These are phyloP conservation scores for Phycomyces nitens DNA, from an alignment of 192 early-diverging fungal genomes.

Conservation along the genomic window DNA sequence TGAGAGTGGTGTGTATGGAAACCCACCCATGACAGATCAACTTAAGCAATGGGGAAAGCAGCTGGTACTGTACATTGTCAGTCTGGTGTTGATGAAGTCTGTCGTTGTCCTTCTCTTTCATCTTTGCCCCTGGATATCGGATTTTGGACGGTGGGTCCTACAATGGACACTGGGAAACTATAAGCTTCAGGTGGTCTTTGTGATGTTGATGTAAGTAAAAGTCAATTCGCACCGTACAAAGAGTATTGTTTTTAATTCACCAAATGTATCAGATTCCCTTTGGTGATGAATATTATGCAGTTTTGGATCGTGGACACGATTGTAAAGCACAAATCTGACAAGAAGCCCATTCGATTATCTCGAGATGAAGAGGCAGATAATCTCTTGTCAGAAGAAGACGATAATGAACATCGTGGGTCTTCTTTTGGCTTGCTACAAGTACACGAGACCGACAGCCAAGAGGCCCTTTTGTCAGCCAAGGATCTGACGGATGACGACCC, in stretches of 20 bases:
- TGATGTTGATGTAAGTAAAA: conserved; percentile 59
- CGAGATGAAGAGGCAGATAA: conserved; percentile 5
- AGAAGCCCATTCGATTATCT: background rate
- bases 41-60: conserved; percentile 62
- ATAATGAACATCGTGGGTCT: background rate
- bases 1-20: conserved; percentile 68
- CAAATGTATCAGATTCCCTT: conserved; percentile 48
- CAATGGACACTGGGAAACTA: conserved; percentile 55
- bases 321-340: conserved; percentile 50
- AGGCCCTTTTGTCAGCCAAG: background rate
- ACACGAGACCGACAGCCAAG: background rate
- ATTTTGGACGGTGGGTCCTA: conserved; percentile 62
- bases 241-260: background rate
- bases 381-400: background rate
- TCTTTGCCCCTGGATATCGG: conserved; percentile 62
- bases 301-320: conserved; percentile 67
- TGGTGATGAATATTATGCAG: conserved; percentile 83
- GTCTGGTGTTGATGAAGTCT: conserved; percentile 68
- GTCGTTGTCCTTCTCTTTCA: conserved; percentile 60
- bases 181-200: conserved; percentile 70
- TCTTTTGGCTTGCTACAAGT: background rate
- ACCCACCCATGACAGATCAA: conserved; percentile 55
- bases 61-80: conserved; percentile 55
- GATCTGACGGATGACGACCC: background rate
- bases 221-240: background rate